These are phyloP conservation scores for Helicocarpus griseus DNA, from an alignment of 2,329 filamentous ascomycete species.

Conservation along the genomic window DNA sequence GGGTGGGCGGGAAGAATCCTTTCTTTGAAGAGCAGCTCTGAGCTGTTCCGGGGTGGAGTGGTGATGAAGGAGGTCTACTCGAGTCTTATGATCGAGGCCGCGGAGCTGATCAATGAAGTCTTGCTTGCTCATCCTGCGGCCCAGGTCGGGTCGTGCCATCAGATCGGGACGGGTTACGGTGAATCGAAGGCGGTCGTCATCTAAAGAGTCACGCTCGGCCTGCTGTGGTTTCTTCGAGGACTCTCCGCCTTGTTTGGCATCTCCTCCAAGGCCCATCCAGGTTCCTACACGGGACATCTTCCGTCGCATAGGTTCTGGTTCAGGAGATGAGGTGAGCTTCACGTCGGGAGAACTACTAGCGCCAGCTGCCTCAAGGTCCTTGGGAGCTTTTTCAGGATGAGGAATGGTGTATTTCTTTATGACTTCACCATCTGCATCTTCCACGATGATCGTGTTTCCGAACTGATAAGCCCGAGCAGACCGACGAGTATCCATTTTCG, in stretches of 20 bases:
- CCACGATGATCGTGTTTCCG: conserved; percentile 61
- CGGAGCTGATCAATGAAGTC: conserved; percentile 57
- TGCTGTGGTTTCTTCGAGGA: conserved; percentile 19
- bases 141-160: conserved; percentile 37
- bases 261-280: conserved; percentile 42
- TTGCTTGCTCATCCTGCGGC: conserved; percentile 52
- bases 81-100: conserved; percentile 49
- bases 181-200: conserved; percentile 47
- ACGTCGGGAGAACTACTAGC: conserved; percentile 19
- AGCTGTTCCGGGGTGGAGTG: conserved; percentile 31
- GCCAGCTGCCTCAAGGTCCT: conserved; percentile 10
- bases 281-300: conserved; percentile 51
- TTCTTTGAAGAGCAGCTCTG: conserved; percentile 28
- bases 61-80: conserved; percentile 37
- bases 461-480: conserved; percentile 59
- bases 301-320: conserved; percentile 36
- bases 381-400: conserved; percentile 17
- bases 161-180: conserved; percentile 40
- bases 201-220: conserved; percentile 23
- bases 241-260: conserved; percentile 22
- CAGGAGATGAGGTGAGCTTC: conserved; percentile 21
- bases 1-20: conserved; percentile 12
- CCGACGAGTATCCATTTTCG: conserved; percentile 34
- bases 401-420: conserved; percentile 60
- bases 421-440: conserved; percentile 59